Base-by-base conservation (phyloP, 176 grass and related monocot genomes). In the Eleusine indica region DNA sequence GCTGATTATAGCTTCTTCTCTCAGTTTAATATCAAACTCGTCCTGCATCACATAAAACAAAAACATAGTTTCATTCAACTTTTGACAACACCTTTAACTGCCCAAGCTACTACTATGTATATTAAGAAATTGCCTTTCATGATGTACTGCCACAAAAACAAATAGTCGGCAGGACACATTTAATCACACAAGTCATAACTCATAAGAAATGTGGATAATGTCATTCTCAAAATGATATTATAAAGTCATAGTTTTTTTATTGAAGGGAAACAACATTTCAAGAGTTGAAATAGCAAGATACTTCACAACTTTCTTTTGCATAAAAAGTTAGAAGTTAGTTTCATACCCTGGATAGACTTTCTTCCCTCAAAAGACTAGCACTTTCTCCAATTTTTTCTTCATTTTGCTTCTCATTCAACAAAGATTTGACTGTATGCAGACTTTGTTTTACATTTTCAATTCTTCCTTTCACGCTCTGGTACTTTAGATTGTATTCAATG, bases 1-100 rank as follows among this genome's bases (percentile, higher is more conserved):
- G 49, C 58, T 86, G 19, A 97, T 68, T 61, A 97, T 60, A 78
- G 73, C 74, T 74, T 97, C 89, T 90, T 90, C 91, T 87, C 76
- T 97, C 57, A 97, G 48, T 30, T 86, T 94, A 62, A 90, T 77
- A 69, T 75, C 75, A 19, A 90, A 77, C 30, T 86, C 87, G 89
- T 90, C 94, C 91, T 97, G 68, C 21, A 89, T 72, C 66, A 15
- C 80, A 44, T 41, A 77, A 58, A 42, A 82, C 72, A 21, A 76
- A 79, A 80, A 51, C 54, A 5, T 65, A 18, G 35, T 81, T 77
- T 66, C 29, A 53, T 83, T 86, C 37, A 71, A 18, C 53, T 81
- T 66, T 35, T 80, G 21, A 60, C 47, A 75, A 22, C 62, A 70
- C 12, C 56, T 46, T 43, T 17, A 87, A 41, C 28, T 74, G 19